Percentiles rank a stretch among this genome's conserved stretches.
These are phyloP conservation scores for Wickerhamiella lipophila DNA, from an alignment of 805 yeast species.

Conservation along the genomic window DNA sequence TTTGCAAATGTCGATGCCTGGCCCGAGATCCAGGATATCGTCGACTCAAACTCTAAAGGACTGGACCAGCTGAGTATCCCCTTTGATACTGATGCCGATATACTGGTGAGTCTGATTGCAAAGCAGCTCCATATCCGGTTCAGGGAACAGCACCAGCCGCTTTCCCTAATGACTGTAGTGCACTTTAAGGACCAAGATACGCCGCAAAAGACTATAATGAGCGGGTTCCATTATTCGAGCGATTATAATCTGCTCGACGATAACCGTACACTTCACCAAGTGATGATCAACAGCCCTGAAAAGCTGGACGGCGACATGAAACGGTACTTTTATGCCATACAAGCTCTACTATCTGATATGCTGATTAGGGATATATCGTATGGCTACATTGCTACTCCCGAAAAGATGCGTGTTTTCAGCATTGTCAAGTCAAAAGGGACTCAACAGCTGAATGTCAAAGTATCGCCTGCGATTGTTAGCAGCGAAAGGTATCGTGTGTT, in stretches of 20 bases:
- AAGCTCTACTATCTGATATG: conserved; percentile 10
- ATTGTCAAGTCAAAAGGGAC: not conserved
- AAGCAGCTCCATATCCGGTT: not conserved
- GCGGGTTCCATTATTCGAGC: not conserved
- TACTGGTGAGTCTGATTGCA: not conserved
- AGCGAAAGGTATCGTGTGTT: conserved; percentile 1
- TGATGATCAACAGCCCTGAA: not conserved
- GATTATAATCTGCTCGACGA: conserved; percentile 2
- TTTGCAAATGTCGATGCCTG: conserved; percentile 8
- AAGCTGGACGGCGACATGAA: not conserved
- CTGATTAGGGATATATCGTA: not conserved
- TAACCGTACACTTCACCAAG: conserved; percentile 1
- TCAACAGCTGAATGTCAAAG: not conserved
- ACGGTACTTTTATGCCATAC: conserved; percentile 6
- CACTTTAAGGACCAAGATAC: not conserved
- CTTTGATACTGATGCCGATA: not conserved
- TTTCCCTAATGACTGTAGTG: not conserved
- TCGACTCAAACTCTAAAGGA: not conserved
- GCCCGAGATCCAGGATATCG: conserved; percentile 4
- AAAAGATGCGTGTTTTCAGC: not conserved
- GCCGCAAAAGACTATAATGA: not conserved
- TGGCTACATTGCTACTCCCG: conserved; percentile 6
- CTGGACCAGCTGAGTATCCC: not conserved
- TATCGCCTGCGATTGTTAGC: not conserved
- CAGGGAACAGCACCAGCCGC: not conserved